phyloP scores from a whole-genome alignment of 2,329 filamentous ascomycete genomes.

The Ceratocystis smalleyi region DNA sequence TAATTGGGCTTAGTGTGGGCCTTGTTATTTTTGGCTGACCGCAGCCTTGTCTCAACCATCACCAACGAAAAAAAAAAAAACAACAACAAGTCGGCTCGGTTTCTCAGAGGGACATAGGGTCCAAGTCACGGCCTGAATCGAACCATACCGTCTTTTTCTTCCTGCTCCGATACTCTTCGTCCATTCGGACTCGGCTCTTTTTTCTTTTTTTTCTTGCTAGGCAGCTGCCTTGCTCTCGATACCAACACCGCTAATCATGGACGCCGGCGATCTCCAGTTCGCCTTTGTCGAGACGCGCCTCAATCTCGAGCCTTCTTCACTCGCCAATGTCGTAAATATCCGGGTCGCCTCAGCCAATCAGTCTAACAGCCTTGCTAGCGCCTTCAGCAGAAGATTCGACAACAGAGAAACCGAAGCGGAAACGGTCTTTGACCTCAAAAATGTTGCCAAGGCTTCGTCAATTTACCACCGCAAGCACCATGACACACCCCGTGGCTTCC shows the following conservation, averaged over 20 bases:
- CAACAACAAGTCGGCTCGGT: neutral
- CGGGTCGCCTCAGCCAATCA: slow-evolving; percentile 41
- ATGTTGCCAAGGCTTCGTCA: slow-evolving; percentile 63
- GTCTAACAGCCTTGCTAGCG: slow-evolving; percentile 25
- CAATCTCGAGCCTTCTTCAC: slow-evolving; percentile 59
- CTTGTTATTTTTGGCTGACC: slow-evolving; percentile 11
- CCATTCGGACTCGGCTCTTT: neutral
- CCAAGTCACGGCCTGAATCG: neutral
- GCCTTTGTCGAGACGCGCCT: slow-evolving; percentile 78
- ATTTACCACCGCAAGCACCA: slow-evolving; percentile 71
- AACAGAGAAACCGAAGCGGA: slow-evolving; percentile 45
- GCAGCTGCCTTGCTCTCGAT: neutral
- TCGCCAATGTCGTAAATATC: slow-evolving; percentile 55
- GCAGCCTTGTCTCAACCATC: slow-evolving; percentile 16
- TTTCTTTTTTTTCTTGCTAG: neutral
- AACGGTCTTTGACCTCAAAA: slow-evolving; percentile 52
- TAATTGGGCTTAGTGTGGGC: slow-evolving; percentile 18
- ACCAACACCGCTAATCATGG: slow-evolving; percentile 35
- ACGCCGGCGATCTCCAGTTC: slow-evolving; percentile 43
- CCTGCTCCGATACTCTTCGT: neutral
- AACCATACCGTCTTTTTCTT: slow-evolving; percentile 1
- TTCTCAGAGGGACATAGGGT: neutral
- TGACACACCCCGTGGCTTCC: slow-evolving; percentile 64
- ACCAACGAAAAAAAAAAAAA: slow-evolving; percentile 1
- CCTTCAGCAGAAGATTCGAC: slow-evolving; percentile 18